phyloP scores from a whole-genome alignment of 768 basidiomycete genomes.

The Suillus placidus region DNA sequence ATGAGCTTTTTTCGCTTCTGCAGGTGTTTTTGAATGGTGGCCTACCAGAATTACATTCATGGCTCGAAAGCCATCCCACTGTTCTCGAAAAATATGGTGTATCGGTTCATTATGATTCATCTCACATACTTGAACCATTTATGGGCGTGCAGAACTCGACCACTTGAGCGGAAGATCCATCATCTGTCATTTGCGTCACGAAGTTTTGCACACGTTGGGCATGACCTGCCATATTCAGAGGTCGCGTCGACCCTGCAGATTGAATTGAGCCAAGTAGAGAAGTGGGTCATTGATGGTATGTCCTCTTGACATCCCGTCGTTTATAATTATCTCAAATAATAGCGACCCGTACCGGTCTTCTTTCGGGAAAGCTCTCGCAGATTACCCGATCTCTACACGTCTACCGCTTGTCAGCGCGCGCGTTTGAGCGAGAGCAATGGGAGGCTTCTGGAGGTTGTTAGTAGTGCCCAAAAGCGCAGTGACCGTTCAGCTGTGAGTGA shows the following conservation, averaged over 20 bases:
- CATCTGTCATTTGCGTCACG: slow-evolving; percentile 76
- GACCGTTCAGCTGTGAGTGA: slow-evolving; percentile 23
- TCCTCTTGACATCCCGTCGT: slow-evolving; percentile 3
- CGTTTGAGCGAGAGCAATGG: slow-evolving; percentile 82
- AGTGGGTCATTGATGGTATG: slow-evolving; percentile 86
- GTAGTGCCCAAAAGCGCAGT: slow-evolving; percentile 50
- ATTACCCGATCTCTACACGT: slow-evolving; percentile 73
- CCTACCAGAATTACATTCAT: slow-evolving; percentile 60
- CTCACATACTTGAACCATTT: background rate
- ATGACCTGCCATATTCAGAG: slow-evolving; percentile 68
- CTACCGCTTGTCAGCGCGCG: slow-evolving; percentile 70
- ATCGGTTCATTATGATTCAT: slow-evolving; percentile 19
- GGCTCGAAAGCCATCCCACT: slow-evolving; percentile 54
- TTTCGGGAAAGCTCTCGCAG: slow-evolving; percentile 85
- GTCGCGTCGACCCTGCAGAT: slow-evolving; percentile 72
- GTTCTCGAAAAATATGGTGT: slow-evolving; percentile 61
- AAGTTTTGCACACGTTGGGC: slow-evolving; percentile 75
- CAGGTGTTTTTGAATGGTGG: slow-evolving; percentile 72
- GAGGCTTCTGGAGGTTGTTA: slow-evolving; percentile 73
- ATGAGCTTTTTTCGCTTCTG: slow-evolving; percentile 72
- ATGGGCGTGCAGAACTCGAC: slow-evolving; percentile 52
- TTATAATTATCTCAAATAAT: background rate
- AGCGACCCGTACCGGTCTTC: slow-evolving; percentile 81
- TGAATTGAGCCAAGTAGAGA: slow-evolving; percentile 68
- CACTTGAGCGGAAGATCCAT: slow-evolving; percentile 76